Evolutionary conservation across 2,329 filamentous ascomycete genomes (phyloP).

Genomic region (Allantophomopsis lycopodina): DNA sequence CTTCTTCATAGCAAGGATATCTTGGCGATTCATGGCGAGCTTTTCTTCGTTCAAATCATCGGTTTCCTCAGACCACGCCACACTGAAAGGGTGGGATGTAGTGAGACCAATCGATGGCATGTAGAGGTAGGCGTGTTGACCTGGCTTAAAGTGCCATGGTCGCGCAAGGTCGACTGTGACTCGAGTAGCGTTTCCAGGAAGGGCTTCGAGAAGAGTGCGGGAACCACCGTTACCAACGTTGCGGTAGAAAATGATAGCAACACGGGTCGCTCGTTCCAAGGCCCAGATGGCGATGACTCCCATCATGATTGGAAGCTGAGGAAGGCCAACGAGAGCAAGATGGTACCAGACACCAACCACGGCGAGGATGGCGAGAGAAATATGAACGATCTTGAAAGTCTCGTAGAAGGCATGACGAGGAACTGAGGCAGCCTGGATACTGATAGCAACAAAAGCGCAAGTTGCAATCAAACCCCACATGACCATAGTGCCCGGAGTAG

Average conservation of each 20-base stretch:
- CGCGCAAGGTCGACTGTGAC: constrained; percentile 62
- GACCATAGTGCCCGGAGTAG: constrained; percentile 18
- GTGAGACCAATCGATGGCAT: constrained; percentile 58
- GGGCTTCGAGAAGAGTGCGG: constrained; percentile 56
- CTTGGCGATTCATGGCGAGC: constrained; percentile 43
- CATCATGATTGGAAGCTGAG: constrained; percentile 44
- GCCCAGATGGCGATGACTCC: constrained; percentile 54
- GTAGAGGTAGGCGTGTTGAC: constrained; percentile 71
- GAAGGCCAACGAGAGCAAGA: constrained; percentile 36
- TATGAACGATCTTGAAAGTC: constrained; percentile 62
- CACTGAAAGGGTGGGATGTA: constrained; percentile 69
- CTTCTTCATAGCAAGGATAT: constrained; percentile 45
- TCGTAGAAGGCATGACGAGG: constrained; percentile 71
- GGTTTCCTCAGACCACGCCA: constrained; percentile 63
- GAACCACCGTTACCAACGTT: constrained; percentile 56
- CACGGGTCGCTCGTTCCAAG: constrained; percentile 45
- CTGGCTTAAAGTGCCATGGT: constrained; percentile 63
- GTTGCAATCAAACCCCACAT: constrained; percentile 48
- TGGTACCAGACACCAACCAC: constrained; percentile 57
- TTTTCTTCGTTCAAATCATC: constrained; percentile 35
- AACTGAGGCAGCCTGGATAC: constrained; percentile 56
- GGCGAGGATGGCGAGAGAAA: constrained; percentile 42
- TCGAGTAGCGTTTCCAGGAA: constrained; percentile 62
- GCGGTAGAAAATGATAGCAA: constrained; percentile 46
- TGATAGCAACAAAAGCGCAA: constrained; percentile 37